phyloP scores from a whole-genome alignment of 257 asterid species.

The Ophiorrhiza pumila region DNA sequence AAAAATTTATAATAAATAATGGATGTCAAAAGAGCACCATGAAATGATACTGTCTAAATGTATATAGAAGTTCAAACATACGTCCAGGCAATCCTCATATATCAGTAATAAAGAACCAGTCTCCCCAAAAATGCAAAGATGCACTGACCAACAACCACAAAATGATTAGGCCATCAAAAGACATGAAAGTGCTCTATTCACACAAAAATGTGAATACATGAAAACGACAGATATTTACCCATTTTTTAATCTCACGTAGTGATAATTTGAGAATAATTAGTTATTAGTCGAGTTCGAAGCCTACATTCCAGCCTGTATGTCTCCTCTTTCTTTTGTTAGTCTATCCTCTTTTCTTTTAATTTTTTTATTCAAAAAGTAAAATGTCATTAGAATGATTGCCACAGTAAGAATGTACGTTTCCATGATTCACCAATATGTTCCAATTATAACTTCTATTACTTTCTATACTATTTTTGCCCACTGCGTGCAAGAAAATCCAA shows the following conservation, averaged over 20 bases:
- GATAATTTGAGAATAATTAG: not conserved
- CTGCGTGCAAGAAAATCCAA: not conserved
- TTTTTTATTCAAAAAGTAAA: not conserved
- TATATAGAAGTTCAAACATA: not conserved
- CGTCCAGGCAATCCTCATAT: not conserved
- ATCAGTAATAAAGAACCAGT: not conserved
- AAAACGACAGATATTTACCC: not conserved
- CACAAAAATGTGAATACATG: not conserved
- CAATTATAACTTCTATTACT: not conserved
- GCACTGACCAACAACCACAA: not conserved
- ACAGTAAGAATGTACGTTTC: not conserved
- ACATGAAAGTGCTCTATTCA: not conserved
- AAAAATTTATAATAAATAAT: not conserved
- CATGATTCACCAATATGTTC: not conserved
- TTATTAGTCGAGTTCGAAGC: not conserved
- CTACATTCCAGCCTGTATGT: not conserved
- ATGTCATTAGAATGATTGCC: not conserved
- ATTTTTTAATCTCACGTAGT: too few relatives aligned
- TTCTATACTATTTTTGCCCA: not conserved
- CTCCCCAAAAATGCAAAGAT: not conserved
- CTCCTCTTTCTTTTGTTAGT: not conserved
- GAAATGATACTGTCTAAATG: not conserved
- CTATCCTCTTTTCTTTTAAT: not conserved
- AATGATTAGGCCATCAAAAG: not conserved
- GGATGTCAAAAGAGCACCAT: constrained; percentile 5